Evolutionary conservation across 768 basidiomycete species (phyloP).

Genomic region (Phaeotremella skinneri): DNA sequence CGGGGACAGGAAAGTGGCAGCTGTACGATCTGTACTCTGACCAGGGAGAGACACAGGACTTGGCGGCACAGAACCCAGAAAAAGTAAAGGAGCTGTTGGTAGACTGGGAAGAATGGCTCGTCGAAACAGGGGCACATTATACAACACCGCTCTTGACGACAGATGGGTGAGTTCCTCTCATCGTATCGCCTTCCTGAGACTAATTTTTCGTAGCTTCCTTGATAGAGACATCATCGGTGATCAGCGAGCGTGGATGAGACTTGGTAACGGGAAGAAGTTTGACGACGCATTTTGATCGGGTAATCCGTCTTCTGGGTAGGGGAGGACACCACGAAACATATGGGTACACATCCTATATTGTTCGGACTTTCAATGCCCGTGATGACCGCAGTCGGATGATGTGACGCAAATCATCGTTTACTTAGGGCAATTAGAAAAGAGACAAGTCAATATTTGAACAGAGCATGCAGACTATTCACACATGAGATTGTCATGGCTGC

Average conservation of each 20-base stretch:
- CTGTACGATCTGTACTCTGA: constrained; percentile 36
- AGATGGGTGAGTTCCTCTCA: neutral
- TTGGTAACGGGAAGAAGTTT: constrained; percentile 10
- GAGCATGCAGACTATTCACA: too few relatives aligned
- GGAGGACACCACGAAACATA: too few relatives aligned
- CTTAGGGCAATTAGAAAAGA: too few relatives aligned
- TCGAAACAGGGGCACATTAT: constrained; percentile 31
- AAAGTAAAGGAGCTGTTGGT: constrained; percentile 31
- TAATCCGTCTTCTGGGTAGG: too few relatives aligned
- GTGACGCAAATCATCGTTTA: too few relatives aligned
- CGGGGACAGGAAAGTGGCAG: constrained; percentile 34
- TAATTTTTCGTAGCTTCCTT: neutral
- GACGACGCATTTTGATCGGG: constrained; percentile 11
- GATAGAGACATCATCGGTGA: constrained; percentile 7
- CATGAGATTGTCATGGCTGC: too few relatives aligned
- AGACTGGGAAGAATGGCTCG: constrained; percentile 36
- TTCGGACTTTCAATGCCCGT: too few relatives aligned
- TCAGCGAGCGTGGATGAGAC: constrained; percentile 7
- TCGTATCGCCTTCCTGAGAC: neutral
- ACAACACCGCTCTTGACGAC: neutral
- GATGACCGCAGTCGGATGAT: neutral
- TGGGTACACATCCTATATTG: too few relatives aligned
- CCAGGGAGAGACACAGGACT: constrained; percentile 33
- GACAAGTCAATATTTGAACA: too few relatives aligned
- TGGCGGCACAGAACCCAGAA: constrained; percentile 21